Percentiles rank a stretch among this genome's conserved stretches.
phyloP scores from a whole-genome alignment of 495 filamentous ascomycete species.

The Penicillium crystallinum region DNA sequence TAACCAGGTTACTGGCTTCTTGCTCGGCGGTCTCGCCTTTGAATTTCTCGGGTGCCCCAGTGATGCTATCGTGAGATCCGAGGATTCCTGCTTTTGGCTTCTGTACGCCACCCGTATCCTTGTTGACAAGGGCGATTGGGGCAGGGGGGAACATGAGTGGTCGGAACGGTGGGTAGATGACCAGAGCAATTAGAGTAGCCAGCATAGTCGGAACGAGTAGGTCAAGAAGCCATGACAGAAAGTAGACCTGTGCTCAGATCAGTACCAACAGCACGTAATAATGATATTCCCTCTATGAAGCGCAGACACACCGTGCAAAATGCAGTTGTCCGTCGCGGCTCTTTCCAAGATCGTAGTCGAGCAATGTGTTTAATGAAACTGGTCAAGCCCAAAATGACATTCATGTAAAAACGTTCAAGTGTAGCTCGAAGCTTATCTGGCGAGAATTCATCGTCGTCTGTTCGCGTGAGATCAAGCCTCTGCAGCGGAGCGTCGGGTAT shows the following conservation, averaged over 20 bases:
- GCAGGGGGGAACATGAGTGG: conserved; percentile 69
- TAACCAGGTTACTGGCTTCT: conserved; percentile 77
- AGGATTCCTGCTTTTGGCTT: conserved; percentile 72
- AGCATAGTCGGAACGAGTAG: conserved; percentile 56
- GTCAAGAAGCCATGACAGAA: conserved; percentile 68
- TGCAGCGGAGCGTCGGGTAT: conserved; percentile 48
- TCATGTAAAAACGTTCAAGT: conserved; percentile 79
- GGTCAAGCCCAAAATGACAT: conserved; percentile 63
- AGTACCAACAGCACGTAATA: background rate
- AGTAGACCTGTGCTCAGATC: conserved; percentile 52
- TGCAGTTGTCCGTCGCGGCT: conserved; percentile 60
- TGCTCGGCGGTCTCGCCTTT: conserved; percentile 82
- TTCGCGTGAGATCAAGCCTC: conserved; percentile 74
- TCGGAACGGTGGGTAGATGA: conserved; percentile 60
- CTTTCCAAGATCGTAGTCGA: conserved; percentile 74
- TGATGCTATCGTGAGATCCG: conserved; percentile 70
- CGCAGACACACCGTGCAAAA: conserved; percentile 57
- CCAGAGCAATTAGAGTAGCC: conserved; percentile 55
- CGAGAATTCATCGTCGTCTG: conserved; percentile 79
- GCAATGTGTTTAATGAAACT: conserved; percentile 66
- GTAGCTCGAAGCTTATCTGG: conserved; percentile 79
- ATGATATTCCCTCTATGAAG: conserved; percentile 39
- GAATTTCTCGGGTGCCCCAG: conserved; percentile 76
- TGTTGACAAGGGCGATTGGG: conserved; percentile 65
- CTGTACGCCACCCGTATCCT: conserved; percentile 61